Evolutionary conservation across 306 rosid species (phyloP).

Genomic region (Quercus parvula): DNA sequence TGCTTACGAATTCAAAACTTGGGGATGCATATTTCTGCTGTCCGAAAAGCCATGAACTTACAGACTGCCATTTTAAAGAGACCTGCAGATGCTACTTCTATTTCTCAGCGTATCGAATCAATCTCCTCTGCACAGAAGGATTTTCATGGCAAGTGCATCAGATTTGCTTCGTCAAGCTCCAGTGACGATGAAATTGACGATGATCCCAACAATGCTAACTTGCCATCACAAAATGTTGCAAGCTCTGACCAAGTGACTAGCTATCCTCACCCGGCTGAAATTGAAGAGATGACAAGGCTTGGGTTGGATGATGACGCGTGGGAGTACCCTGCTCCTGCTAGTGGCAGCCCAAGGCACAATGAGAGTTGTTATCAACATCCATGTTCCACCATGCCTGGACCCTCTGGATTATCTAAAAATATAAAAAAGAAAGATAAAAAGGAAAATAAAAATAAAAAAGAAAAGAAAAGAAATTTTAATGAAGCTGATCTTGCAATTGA

Average conservation of each 20-base stretch:
- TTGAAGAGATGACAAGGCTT: constrained; percentile 79
- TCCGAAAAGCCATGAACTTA: constrained; percentile 44
- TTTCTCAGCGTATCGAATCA: constrained; percentile 74
- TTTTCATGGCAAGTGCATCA: constrained; percentile 65
- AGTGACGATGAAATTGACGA: too few species aligned
- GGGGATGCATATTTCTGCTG: constrained; percentile 53
- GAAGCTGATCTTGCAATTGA: constrained; percentile 36
- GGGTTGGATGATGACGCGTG: constrained; percentile 41
- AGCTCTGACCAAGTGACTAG: constrained; percentile 58
- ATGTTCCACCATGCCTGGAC: not conserved
- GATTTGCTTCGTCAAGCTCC: constrained; percentile 47
- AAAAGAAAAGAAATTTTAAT: constrained; percentile 1
- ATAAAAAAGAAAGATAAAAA: constrained; percentile 12
- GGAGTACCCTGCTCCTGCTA: constrained; percentile 26
- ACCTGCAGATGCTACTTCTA: constrained; percentile 31
- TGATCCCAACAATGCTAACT: not conserved
- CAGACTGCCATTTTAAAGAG: constrained; percentile 36
- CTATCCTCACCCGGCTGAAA: constrained; percentile 89
- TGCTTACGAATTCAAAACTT: constrained; percentile 72
- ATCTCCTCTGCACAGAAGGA: constrained; percentile 51
- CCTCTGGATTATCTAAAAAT: constrained; percentile 30
- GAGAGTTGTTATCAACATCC: too few species aligned
- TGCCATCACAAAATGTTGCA: constrained; percentile 37
- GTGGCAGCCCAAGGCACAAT: constrained; percentile 12
- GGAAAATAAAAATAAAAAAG: not conserved